Evolutionary conservation across 2,329 filamentous ascomycete species (phyloP).

Genomic region (Diaporthe vaccinii): DNA sequence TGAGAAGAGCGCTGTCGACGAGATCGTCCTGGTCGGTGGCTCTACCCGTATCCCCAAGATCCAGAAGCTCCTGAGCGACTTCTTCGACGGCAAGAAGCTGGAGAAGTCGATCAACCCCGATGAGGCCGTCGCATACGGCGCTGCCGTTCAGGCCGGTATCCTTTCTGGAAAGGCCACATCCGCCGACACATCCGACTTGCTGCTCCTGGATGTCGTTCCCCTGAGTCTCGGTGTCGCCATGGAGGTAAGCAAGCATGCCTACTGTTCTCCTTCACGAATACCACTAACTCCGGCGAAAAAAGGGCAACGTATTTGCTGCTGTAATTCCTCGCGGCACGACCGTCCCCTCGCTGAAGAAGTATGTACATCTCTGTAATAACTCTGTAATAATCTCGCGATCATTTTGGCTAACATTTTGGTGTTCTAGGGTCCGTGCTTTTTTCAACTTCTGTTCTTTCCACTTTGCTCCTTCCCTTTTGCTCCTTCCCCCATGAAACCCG

Average conservation of each 20-base stretch:
- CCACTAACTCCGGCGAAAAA: too few relatives aligned
- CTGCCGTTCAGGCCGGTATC: conserved; percentile 98
- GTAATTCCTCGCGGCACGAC: too few relatives aligned
- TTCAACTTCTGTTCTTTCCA: not conserved
- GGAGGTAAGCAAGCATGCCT: too few relatives aligned
- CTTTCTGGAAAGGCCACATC: conserved; percentile 98
- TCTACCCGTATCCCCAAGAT: conserved; percentile 99
- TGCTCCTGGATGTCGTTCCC: conserved; percentile 95
- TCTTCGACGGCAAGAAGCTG: conserved; percentile 99
- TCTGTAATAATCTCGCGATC: not conserved
- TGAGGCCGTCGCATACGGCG: conserved; percentile 98
- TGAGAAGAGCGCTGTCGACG: conserved; percentile 92
- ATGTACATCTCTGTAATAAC: too few relatives aligned
- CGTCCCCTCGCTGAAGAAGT: too few relatives aligned
- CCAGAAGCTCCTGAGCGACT: conserved; percentile 99
- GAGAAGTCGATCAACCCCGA: conserved; percentile 99
- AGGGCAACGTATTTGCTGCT: too few relatives aligned
- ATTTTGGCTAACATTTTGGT: not conserved
- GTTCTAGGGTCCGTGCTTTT: not conserved
- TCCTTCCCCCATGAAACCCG: not conserved
- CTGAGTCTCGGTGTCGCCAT: conserved; percentile 74
- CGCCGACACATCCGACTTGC: conserved; percentile 92
- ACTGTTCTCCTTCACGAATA: too few relatives aligned
- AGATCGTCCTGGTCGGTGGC: conserved; percentile 99
- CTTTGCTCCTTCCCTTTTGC: not conserved